These are phyloP conservation scores for Thozetella sp. DNA, from an alignment of 495 filamentous ascomycete genomes.

Conservation along the genomic window DNA sequence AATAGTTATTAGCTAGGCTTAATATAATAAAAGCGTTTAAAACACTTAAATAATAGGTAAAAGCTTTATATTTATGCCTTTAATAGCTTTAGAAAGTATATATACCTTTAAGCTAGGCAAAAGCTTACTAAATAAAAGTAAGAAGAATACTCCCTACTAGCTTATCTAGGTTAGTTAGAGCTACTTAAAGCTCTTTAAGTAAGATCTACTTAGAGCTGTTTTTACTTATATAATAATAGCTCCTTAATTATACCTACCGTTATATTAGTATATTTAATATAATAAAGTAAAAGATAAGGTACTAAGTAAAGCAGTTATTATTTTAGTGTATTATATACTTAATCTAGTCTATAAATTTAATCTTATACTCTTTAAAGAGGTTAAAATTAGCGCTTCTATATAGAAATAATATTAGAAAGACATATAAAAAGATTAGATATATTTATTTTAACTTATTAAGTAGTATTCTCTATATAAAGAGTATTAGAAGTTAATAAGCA, in stretches of 20 bases:
- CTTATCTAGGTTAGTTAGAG: neutral
- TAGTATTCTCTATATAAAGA: neutral
- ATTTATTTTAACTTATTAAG: constrained; percentile 5
- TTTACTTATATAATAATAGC: too few relatives aligned
- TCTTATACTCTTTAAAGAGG: neutral
- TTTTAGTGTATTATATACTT: constrained; percentile 1
- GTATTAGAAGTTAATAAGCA: neutral
- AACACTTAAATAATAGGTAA: constrained; percentile 5
- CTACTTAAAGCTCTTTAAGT: too few relatives aligned
- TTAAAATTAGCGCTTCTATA: neutral
- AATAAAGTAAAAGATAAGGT: neutral
- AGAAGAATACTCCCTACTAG: neutral
- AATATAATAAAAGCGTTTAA: constrained; percentile 1
- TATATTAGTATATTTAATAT: neutral
- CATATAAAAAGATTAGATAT: neutral
- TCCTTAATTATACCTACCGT: neutral
- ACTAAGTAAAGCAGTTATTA: constrained; percentile 2
- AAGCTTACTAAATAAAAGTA: neutral
- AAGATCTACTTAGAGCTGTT: too few relatives aligned
- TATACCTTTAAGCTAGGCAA: neutral
- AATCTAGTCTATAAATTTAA: neutral
- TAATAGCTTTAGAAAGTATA: neutral
- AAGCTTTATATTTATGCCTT: constrained; percentile 2
- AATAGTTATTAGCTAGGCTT: neutral
- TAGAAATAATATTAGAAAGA: neutral